These are phyloP conservation scores for Halenospora varia DNA, from an alignment of 495 filamentous ascomycete species.

Conservation along the genomic window DNA sequence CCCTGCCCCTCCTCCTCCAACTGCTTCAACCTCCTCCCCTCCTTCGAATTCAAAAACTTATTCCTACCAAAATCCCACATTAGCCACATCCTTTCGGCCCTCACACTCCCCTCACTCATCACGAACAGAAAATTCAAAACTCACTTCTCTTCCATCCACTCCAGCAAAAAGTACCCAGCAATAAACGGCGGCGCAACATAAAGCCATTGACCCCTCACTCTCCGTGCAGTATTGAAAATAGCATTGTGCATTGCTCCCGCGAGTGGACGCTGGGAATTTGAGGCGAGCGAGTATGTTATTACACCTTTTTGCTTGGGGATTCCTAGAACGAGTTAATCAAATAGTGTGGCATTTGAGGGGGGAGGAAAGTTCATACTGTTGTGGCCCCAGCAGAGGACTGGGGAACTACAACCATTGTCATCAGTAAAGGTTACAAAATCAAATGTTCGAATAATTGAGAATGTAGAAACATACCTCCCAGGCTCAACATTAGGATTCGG, in stretches of 20 bases:
- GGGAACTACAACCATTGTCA: not conserved
- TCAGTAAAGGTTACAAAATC: not conserved
- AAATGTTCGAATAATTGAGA: not conserved
- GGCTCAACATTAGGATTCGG: not conserved
- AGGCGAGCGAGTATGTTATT: constrained; percentile 53
- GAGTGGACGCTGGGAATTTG: constrained; percentile 60
- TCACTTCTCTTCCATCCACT: constrained; percentile 41
- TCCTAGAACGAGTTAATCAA: not conserved
- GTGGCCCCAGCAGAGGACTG: constrained; percentile 9
- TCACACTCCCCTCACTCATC: no score
- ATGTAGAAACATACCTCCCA: not conserved
- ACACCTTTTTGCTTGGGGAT: constrained; percentile 48
- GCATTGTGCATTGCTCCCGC: constrained; percentile 55
- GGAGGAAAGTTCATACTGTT: not conserved
- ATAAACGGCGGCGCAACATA: constrained; percentile 67
- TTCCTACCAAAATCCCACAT: constrained; percentile 59
- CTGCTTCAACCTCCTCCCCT: constrained; percentile 26
- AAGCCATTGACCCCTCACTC: constrained; percentile 50
- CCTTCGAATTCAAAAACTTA: constrained; percentile 72
- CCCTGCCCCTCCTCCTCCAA: not conserved
- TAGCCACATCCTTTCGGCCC: no score
- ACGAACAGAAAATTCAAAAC: constrained; percentile 1
- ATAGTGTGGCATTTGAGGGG: not conserved
- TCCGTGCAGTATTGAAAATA: constrained; percentile 57
- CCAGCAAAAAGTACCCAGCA: constrained; percentile 57